A percentile compares a stretch with the other conserved stretches of the same genome.
Conservation (phyloP, 2,329 filamentous ascomycete species). For the Hymenoscyphus repandus region DNA sequence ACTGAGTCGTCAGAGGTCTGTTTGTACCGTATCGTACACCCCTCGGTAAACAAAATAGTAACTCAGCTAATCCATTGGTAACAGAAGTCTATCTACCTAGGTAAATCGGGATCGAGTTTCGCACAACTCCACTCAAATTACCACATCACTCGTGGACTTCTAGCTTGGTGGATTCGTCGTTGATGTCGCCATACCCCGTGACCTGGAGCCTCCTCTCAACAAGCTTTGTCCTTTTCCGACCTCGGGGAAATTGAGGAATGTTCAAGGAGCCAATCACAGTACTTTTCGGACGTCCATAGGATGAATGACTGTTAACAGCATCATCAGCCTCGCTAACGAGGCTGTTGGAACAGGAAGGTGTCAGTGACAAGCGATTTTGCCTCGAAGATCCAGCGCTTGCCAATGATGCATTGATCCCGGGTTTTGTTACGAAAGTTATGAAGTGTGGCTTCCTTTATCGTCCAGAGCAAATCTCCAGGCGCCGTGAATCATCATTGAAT, state of each 20-base stretch:
- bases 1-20: too few species aligned
- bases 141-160: too few species aligned
- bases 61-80: too few species aligned
- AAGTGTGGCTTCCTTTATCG: too few species aligned
- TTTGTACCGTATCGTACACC: too few species aligned
- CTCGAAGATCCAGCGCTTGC: too few species aligned
- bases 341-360: conserved; percentile 2
- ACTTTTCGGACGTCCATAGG: background rate
- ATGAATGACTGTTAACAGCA: background rate
- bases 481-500: too few species aligned
- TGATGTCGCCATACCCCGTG: conserved; percentile 10
- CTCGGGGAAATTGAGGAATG: background rate
- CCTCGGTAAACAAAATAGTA: too few species aligned
- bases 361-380: too few species aligned
- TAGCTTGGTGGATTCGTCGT: background rate
- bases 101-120: background rate
- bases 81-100: background rate
- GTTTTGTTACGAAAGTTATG: too few species aligned
- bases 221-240: background rate
- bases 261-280: background rate
- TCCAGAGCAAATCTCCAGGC: too few species aligned
- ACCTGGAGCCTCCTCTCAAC: background rate
- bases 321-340: conserved; percentile 2
- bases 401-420: too few species aligned
- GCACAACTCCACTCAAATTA: background rate